Conservation (phyloP, 441 rosid species). For the Gossypium davidsonii region DNA sequence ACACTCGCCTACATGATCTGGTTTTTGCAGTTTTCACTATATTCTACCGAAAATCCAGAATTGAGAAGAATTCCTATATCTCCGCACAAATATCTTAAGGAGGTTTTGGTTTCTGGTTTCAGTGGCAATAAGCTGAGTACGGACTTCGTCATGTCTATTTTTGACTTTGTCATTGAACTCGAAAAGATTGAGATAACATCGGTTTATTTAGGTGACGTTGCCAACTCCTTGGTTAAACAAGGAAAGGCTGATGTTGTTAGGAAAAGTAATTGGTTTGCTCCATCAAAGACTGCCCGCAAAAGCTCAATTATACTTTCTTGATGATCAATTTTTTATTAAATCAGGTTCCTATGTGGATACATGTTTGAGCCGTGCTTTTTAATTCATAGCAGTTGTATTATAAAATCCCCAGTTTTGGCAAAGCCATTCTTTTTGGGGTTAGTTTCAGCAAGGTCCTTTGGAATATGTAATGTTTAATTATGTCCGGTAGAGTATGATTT, state of each 20-base stretch:
- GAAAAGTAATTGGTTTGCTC: not conserved
- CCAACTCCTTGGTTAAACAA: too few relatives aligned
- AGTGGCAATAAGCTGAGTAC: not conserved
- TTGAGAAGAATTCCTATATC: not conserved
- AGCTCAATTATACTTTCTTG: not conserved
- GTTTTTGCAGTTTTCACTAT: too few relatives aligned
- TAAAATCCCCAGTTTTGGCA: too few relatives aligned
- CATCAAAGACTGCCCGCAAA: not conserved
- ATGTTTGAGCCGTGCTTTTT: too few relatives aligned
- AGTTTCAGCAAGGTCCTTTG: too few relatives aligned
- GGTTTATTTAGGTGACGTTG: not conserved
- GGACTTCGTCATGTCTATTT: not conserved
- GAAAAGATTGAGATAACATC: not conserved
- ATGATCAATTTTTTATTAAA: too few relatives aligned
- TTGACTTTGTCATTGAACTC: not conserved
- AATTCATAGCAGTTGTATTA: too few relatives aligned
- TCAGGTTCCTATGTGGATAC: too few relatives aligned
- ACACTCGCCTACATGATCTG: too few relatives aligned
- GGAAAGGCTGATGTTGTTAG: not conserved
- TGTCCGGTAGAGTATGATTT: too few relatives aligned
- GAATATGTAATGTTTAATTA: too few relatives aligned
- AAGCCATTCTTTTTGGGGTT: too few relatives aligned
- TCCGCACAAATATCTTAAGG: not conserved
- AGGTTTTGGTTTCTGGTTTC: not conserved
- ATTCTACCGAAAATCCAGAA: not conserved